Conservation (phyloP, 169 alveolate species). For the Plasmodium malariae region DNA sequence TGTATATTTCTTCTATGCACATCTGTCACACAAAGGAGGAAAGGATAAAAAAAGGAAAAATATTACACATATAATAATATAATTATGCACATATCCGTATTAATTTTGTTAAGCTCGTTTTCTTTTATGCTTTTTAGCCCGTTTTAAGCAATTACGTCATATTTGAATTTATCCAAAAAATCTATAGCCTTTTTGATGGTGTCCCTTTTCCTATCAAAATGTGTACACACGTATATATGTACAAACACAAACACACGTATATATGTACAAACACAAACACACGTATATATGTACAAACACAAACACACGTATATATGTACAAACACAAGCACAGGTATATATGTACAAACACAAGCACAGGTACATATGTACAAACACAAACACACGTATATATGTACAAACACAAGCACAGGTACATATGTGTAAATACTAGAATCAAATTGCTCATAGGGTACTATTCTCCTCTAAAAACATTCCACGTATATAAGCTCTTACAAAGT, state of each 20-base stretch:
- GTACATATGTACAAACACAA: too few species aligned
- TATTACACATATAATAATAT: neutral
- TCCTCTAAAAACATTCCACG: neutral
- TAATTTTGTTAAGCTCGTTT: neutral
- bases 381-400: too few species aligned
- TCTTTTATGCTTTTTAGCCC: neutral
- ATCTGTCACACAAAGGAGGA: slow-evolving; percentile 9
- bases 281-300: neutral
- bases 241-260: neutral
- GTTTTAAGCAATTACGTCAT: slow-evolving; percentile 29
- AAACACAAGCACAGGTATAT: too few species aligned
- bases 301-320: neutral
- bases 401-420: neutral
- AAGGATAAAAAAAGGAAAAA: neutral
- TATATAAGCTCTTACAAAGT: slow-evolving; percentile 22
- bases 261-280: neutral
- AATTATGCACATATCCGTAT: neutral
- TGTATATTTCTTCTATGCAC: slow-evolving; percentile 56
- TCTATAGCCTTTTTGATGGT: slow-evolving; percentile 38
- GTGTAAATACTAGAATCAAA: neutral
- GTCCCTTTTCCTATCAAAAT: slow-evolving; percentile 40
- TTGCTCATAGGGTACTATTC: too few species aligned
- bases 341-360: too few species aligned
- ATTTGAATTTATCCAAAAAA: slow-evolving; percentile 58
- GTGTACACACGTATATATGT: neutral